Evolutionary conservation across 495 filamentous ascomycete genomes (phyloP).

Genomic region (Penicillium psychrofluorescens): DNA sequence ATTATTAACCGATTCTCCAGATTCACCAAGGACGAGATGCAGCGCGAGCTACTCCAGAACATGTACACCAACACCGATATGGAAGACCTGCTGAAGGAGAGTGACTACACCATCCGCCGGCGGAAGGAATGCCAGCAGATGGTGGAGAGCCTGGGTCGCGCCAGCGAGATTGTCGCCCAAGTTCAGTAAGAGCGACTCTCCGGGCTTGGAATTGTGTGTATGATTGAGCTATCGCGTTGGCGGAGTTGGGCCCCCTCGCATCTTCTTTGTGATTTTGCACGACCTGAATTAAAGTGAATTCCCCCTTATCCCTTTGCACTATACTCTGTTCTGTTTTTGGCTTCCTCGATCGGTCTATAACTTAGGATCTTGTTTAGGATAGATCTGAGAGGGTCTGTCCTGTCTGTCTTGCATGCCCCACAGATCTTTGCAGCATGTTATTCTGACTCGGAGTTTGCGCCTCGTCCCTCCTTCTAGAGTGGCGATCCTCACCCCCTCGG

Average conservation of each 20-base stretch:
- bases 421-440: too few relatives aligned
- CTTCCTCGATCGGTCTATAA: too few relatives aligned
- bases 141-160: slow-evolving; percentile 85
- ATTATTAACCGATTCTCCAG: slow-evolving; percentile 32
- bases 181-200: slow-evolving; percentile 60
- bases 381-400: too few relatives aligned
- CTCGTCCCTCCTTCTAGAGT: too few relatives aligned
- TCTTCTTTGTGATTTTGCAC: not conserved
- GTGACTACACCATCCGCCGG: slow-evolving; percentile 89
- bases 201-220: not conserved
- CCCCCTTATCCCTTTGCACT: not conserved
- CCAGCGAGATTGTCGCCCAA: slow-evolving; percentile 94
- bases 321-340: too few relatives aligned
- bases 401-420: too few relatives aligned
- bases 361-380: too few relatives aligned
- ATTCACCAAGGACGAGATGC: slow-evolving; percentile 97
- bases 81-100: slow-evolving; percentile 94
- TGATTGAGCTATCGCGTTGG: not conserved
- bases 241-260: not conserved
- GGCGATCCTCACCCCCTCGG: too few relatives aligned
- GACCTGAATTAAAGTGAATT: not conserved
- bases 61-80: slow-evolving; percentile 89
- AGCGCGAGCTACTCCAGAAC: slow-evolving; percentile 92
- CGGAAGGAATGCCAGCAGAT: slow-evolving; percentile 99
- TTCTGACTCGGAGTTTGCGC: too few relatives aligned